A percentile compares a stretch with the other conserved stretches of the same genome.
Conservation (phyloP, 768 basidiomycete species). For the Mycena amicta region DNA sequence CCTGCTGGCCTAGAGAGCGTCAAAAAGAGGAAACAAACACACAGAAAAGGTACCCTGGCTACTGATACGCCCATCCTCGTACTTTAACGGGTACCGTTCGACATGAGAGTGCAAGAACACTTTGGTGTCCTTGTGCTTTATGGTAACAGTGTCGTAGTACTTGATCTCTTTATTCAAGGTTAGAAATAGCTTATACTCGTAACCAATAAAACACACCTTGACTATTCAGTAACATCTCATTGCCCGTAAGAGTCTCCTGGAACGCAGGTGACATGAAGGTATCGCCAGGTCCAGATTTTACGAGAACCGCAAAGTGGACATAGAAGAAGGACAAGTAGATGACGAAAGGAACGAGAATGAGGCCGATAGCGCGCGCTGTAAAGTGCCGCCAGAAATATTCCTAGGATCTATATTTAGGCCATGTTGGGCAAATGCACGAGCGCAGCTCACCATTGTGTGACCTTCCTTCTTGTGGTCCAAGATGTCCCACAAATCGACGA, state of each 20-base stretch:
- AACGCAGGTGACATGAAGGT: slow-evolving; percentile 97
- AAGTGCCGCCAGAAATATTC: slow-evolving; percentile 92
- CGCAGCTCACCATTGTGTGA: slow-evolving; percentile 65
- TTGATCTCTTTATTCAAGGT: slow-evolving; percentile 70
- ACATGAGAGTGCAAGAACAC: slow-evolving; percentile 92
- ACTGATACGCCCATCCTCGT: slow-evolving; percentile 93
- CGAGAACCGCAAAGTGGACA: slow-evolving; percentile 88
- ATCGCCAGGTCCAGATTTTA: slow-evolving; percentile 89
- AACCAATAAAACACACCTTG: slow-evolving; percentile 73
- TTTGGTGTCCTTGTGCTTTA: slow-evolving; percentile 92
- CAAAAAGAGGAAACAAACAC: no score
- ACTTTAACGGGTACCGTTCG: slow-evolving; percentile 89
- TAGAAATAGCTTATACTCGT: no score
- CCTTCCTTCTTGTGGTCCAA: slow-evolving; percentile 78
- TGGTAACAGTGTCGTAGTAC: slow-evolving; percentile 86
- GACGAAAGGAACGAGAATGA: slow-evolving; percentile 87
- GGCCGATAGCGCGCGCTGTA: slow-evolving; percentile 75
- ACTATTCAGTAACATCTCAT: slow-evolving; percentile 88
- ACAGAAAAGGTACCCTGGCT: no score
- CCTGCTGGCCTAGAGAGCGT: slow-evolving; percentile 98
- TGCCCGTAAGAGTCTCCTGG: slow-evolving; percentile 93
- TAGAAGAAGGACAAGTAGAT: slow-evolving; percentile 97
- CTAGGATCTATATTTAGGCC: slow-evolving; percentile 41
- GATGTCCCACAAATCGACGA: slow-evolving; percentile 93
- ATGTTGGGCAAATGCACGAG: slow-evolving; percentile 1